A percentile compares a stretch with the other conserved stretches of the same genome.
These are phyloP conservation scores for Linnemannia exigua DNA, from an alignment of 192 early-diverging fungal genomes.

Conservation along the genomic window DNA sequence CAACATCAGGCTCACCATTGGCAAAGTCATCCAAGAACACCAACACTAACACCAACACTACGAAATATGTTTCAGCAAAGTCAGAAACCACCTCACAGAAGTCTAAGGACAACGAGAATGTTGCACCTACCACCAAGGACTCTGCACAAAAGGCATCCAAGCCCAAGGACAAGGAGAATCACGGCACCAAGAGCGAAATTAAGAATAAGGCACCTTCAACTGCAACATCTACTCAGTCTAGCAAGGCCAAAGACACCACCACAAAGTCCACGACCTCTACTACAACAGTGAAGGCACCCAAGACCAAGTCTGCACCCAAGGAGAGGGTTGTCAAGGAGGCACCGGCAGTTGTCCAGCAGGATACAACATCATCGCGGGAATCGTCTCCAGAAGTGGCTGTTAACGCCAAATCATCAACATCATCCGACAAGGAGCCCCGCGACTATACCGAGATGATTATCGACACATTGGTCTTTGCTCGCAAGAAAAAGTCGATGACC, in stretches of 20 bases:
- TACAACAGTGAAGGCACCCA: slow-evolving; percentile 12
- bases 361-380: slow-evolving; percentile 13
- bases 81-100: neutral
- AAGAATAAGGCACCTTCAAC: neutral
- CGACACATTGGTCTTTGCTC: slow-evolving; percentile 67
- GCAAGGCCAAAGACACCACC: neutral
- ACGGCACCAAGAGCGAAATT: neutral
- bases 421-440: slow-evolving; percentile 25
- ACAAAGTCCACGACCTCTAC: neutral
- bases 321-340: slow-evolving; percentile 5
- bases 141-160: neutral
- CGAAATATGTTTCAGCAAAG: neutral
- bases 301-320: neutral
- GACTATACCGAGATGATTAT: slow-evolving; percentile 67
- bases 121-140: slow-evolving; percentile 7
- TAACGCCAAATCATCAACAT: neutral
- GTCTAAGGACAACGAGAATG: slow-evolving; percentile 3
- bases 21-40: neutral
- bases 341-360: neutral
- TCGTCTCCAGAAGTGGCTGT: slow-evolving; percentile 12
- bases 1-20: neutral
- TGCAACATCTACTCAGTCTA: neutral
- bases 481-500: slow-evolving; percentile 67
- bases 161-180: slow-evolving; percentile 9
- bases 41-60: neutral